Conservation (phyloP, 352 stramenopile species). For the Globisporangium middletonii region DNA sequence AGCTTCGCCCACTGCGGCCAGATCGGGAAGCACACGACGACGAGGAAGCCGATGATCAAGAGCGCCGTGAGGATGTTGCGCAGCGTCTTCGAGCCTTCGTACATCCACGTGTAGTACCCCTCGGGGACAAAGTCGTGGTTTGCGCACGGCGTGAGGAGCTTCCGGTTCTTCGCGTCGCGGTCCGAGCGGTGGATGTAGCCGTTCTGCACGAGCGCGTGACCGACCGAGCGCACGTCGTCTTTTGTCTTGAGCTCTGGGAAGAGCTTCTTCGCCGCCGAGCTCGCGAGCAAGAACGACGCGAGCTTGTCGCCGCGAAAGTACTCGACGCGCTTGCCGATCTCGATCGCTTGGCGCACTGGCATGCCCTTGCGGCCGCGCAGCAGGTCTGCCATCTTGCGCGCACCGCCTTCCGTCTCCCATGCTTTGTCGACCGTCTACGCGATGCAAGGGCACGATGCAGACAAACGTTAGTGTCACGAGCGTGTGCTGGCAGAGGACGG, state of each 20-base stretch:
- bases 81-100: constrained; percentile 96
- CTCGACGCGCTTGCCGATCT: constrained; percentile 89
- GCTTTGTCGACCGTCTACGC: constrained; percentile 25
- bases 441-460: neutral
- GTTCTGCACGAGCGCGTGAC: constrained; percentile 65
- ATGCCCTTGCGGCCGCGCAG: constrained; percentile 83
- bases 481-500: too few relatives aligned
- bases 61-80: constrained; percentile 96
- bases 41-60: constrained; percentile 96
- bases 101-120: constrained; percentile 99
- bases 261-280: constrained; percentile 72
- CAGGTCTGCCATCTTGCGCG: constrained; percentile 81
- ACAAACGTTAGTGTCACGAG: too few relatives aligned
- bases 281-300: constrained; percentile 78
- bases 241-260: constrained; percentile 78
- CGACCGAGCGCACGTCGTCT: constrained; percentile 70
- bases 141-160: constrained; percentile 69
- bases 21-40: constrained; percentile 98
- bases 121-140: constrained; percentile 93
- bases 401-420: constrained; percentile 71
- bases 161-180: constrained; percentile 82
- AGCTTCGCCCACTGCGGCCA: constrained; percentile 98
- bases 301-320: constrained; percentile 91
- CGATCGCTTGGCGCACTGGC: constrained; percentile 83
- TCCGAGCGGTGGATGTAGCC: constrained; percentile 87